Evolutionary conservation across 768 basidiomycete species (phyloP).

Genomic region (Fomitopsis serialis): DNA sequence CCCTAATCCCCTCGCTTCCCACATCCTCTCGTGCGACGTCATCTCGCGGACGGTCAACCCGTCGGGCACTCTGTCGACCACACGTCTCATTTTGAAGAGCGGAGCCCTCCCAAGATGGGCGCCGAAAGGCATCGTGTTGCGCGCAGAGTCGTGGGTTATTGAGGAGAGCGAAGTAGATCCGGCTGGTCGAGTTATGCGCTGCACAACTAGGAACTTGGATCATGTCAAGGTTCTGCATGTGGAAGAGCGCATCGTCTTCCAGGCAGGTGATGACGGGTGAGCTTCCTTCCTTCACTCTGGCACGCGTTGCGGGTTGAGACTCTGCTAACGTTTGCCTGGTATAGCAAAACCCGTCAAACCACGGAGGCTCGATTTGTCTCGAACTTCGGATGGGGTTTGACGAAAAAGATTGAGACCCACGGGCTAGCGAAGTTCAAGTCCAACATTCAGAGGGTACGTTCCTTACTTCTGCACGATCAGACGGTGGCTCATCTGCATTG

Average conservation of each 20-base stretch:
- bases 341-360: constrained; percentile 79
- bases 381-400: constrained; percentile 86
- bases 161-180: constrained; percentile 95
- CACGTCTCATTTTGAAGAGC: constrained; percentile 86
- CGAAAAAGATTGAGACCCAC: constrained; percentile 81
- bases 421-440: constrained; percentile 82
- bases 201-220: constrained; percentile 85
- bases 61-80: constrained; percentile 74
- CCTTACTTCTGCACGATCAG: not conserved
- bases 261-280: constrained; percentile 70
- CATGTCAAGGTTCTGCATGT: constrained; percentile 94
- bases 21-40: constrained; percentile 94
- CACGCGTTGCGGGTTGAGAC: not conserved
- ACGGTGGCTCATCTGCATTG: not conserved
- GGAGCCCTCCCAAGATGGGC: constrained; percentile 93
- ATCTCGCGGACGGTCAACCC: constrained; percentile 75
- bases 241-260: constrained; percentile 73
- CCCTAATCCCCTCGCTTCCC: constrained; percentile 91
- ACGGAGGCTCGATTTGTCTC: constrained; percentile 88
- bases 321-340: no score
- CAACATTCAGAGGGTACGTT: constrained; percentile 73
- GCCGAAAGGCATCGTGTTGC: constrained; percentile 71
- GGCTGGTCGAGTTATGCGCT: constrained; percentile 67
- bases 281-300: not conserved
- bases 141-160: constrained; percentile 90